Conservation (phyloP, 2,329 filamentous ascomycete species). For the Fusarium phyllophilum region DNA sequence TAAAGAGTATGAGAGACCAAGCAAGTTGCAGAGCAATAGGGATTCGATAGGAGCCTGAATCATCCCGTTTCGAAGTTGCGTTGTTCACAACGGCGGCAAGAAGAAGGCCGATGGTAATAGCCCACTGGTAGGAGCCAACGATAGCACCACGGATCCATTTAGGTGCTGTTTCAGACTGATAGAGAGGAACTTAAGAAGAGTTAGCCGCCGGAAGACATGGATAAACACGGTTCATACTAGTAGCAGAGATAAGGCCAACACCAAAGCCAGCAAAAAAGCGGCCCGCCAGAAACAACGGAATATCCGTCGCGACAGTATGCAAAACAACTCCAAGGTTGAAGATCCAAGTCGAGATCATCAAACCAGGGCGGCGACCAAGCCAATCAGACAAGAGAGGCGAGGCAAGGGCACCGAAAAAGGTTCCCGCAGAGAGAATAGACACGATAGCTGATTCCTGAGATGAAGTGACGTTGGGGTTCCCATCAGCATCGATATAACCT, state of each 20-base stretch:
- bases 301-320: conserved; percentile 68
- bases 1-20: conserved; percentile 74
- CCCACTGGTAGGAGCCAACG: conserved; percentile 75
- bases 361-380: conserved; percentile 71
- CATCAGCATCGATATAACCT: conserved; percentile 41
- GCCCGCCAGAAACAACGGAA: conserved; percentile 75
- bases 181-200: conserved; percentile 67
- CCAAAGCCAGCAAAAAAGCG: conserved; percentile 79
- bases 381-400: conserved; percentile 71
- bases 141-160: conserved; percentile 80
- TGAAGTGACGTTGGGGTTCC: conserved; percentile 54
- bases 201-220: neutral
- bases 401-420: conserved; percentile 78
- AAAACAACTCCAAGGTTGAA: conserved; percentile 75
- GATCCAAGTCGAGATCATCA: conserved; percentile 70
- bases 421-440: conserved; percentile 80
- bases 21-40: conserved; percentile 72
- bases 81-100: conserved; percentile 75
- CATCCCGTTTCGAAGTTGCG: conserved; percentile 62
- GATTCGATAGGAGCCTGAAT: conserved; percentile 70
- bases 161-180: conserved; percentile 76
- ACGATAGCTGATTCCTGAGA: conserved; percentile 72
- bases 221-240: conserved; percentile 52
- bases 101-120: conserved; percentile 76
- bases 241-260: conserved; percentile 77